phyloP scores from a whole-genome alignment of 176 grass and related monocot genomes.

The Alopecurus myosuroides region DNA sequence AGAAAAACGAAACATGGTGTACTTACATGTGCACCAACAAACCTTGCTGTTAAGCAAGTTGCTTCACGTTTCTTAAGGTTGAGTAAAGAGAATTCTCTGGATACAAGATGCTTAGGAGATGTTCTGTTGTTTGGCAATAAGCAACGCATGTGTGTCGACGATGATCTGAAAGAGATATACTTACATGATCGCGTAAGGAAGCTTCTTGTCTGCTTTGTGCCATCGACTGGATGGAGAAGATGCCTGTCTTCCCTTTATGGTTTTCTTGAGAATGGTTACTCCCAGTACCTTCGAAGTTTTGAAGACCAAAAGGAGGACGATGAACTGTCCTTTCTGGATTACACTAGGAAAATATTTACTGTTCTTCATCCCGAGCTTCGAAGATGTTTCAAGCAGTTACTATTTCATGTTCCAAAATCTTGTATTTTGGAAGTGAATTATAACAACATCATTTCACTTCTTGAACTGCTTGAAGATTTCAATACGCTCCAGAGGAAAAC shows the following conservation, averaged over 20 bases:
- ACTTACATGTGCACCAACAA: constrained; percentile 69
- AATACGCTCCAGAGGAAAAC: constrained; percentile 14
- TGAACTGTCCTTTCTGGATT: constrained; percentile 36
- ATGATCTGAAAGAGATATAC: constrained; percentile 58
- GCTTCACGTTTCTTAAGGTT: constrained; percentile 49
- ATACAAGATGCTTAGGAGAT: constrained; percentile 44
- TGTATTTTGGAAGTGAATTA: constrained; percentile 40
- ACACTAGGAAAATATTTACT: constrained; percentile 36
- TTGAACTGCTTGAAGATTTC: constrained; percentile 47
- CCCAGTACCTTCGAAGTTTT: constrained; percentile 29
- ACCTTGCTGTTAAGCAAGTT: constrained; percentile 60
- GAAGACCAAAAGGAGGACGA: background rate
- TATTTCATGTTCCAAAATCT: constrained; percentile 51
- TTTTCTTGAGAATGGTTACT: constrained; percentile 44
- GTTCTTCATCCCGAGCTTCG: constrained; percentile 16
- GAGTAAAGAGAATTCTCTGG: constrained; percentile 30
- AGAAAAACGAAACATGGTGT: constrained; percentile 30
- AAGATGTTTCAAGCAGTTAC: constrained; percentile 56
- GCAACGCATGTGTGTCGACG: constrained; percentile 34
- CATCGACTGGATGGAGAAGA: constrained; percentile 58
- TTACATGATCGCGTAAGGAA: constrained; percentile 47
- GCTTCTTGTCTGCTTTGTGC: constrained; percentile 51
- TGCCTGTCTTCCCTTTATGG: constrained; percentile 35
- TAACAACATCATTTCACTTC: constrained; percentile 40
- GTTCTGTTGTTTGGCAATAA: constrained; percentile 62